phyloP scores from a whole-genome alignment of 768 basidiomycete genomes.

The Sistotremastrum suecicum region DNA sequence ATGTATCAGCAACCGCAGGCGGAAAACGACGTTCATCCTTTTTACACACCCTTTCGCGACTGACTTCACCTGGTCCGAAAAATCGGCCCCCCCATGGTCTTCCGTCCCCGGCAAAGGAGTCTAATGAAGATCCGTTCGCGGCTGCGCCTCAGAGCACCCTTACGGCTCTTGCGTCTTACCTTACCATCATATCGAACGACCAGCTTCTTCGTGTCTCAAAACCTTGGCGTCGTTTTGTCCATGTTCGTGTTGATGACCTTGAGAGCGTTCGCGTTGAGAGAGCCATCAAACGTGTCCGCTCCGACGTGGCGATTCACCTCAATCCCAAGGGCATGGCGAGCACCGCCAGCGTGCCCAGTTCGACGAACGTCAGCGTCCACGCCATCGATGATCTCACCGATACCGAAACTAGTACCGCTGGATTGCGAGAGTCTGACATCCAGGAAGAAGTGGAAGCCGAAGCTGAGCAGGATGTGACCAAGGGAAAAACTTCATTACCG shows the following conservation, averaged over 20 bases:
- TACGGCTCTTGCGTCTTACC: conserved; percentile 61
- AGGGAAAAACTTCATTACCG: background rate
- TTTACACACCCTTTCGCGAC: conserved; percentile 71
- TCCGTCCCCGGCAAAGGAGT: conserved; percentile 7
- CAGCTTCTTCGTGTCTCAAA: conserved; percentile 44
- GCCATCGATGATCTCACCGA: conserved; percentile 14
- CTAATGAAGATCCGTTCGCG: background rate
- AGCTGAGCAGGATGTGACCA: conserved; percentile 5
- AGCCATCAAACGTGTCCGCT: conserved; percentile 76
- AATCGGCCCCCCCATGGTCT: conserved; percentile 18
- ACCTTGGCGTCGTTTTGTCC: conserved; percentile 76
- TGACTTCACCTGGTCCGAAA: conserved; percentile 59
- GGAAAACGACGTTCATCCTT: conserved; percentile 72
- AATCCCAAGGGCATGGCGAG: conserved; percentile 6
- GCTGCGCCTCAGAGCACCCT: conserved; percentile 31
- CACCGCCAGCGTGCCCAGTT: conserved; percentile 14
- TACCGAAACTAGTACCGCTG: conserved; percentile 14
- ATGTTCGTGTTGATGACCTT: conserved; percentile 75
- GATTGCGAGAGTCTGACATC: conserved; percentile 1
- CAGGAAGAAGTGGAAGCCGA: conserved; percentile 10
- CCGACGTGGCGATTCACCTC: conserved; percentile 67
- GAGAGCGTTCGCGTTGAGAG: conserved; percentile 79
- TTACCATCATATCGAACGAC: conserved; percentile 66
- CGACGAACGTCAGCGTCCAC: conserved; percentile 19
- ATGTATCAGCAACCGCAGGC: conserved; percentile 30